Evolutionary conservation across 305 asterid species (phyloP).

Genomic region (Fraxinus platypoda): DNA sequence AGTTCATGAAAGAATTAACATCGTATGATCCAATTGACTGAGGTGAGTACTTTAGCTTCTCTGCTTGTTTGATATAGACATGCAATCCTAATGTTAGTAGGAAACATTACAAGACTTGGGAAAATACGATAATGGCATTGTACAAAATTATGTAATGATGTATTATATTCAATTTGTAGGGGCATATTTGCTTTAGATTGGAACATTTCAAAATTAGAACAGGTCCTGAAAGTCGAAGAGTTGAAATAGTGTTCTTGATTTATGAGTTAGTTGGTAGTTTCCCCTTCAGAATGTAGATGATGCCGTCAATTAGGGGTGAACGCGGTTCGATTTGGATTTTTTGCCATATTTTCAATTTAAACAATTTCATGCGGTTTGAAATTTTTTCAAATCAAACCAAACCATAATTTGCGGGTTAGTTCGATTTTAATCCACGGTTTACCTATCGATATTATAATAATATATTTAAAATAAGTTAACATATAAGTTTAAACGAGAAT

Average conservation of each 20-base stretch:
- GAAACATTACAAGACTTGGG: background rate
- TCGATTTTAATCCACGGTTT: no score
- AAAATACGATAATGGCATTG: background rate
- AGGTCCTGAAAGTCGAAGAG: background rate
- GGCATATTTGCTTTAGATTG: background rate
- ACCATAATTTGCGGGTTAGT: no score
- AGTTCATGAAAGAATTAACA: constrained; percentile 47
- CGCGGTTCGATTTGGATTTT: no score
- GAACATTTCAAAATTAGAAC: background rate
- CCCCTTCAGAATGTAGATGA: background rate
- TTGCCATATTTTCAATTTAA: no score
- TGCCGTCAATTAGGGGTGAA: background rate
- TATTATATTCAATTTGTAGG: constrained; percentile 14
- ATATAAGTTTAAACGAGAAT: no score
- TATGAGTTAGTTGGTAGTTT: background rate
- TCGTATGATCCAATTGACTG: constrained; percentile 32
- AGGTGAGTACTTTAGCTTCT: constrained; percentile 26
- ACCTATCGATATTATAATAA: no score
- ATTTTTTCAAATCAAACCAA: no score
- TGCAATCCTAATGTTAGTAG: background rate
- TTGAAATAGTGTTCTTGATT: background rate
- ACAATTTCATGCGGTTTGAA: no score
- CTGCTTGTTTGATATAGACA: background rate
- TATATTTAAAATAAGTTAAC: no score
- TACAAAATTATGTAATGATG: background rate